A percentile compares a stretch with the other conserved stretches of the same genome.
These are phyloP conservation scores for Boletus rubescentipes DNA, from an alignment of 768 basidiomycete species.

Conservation along the genomic window DNA sequence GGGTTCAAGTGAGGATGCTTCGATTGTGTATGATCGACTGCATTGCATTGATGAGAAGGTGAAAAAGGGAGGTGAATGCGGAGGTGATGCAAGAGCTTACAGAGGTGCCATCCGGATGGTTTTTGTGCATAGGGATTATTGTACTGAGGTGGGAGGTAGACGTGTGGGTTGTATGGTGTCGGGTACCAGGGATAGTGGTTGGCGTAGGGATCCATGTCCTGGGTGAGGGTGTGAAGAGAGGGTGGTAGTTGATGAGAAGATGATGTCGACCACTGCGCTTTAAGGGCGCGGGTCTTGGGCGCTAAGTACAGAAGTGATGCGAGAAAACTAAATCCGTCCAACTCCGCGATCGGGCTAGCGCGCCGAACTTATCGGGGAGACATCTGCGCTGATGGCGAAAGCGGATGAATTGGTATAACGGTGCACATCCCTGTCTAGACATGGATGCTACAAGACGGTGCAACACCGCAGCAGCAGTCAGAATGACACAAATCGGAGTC, in stretches of 20 bases:
- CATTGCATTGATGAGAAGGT: neutral
- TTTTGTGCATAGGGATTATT: slow-evolving; percentile 12
- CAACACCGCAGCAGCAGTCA: slow-evolving; percentile 2
- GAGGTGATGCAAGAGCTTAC: slow-evolving; percentile 9
- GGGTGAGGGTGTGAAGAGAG: neutral
- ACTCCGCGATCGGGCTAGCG: slow-evolving; percentile 1
- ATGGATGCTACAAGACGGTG: too few species aligned
- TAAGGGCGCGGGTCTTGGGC: slow-evolving; percentile 11
- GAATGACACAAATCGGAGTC: slow-evolving; percentile 1
- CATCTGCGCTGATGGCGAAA: neutral
- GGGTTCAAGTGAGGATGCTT: slow-evolving; percentile 56
- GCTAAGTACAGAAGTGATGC: neutral
- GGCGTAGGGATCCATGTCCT: slow-evolving; percentile 25
- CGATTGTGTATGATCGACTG: slow-evolving; percentile 28
- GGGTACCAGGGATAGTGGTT: slow-evolving; percentile 25
- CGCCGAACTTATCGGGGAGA: neutral
- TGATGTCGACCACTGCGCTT: neutral
- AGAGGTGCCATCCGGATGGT: slow-evolving; percentile 13
- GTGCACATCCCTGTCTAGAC: neutral
- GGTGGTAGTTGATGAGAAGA: neutral
- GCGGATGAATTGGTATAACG: neutral
- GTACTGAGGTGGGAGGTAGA: slow-evolving; percentile 28
- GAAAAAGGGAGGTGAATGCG: neutral
- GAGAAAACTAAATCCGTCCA: slow-evolving; percentile 6
- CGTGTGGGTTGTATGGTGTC: slow-evolving; percentile 29